A percentile compares a stretch with the other conserved stretches of the same genome.
These are phyloP conservation scores for Aureoboletus auriporus DNA, from an alignment of 768 basidiomycete species.

Conservation along the genomic window DNA sequence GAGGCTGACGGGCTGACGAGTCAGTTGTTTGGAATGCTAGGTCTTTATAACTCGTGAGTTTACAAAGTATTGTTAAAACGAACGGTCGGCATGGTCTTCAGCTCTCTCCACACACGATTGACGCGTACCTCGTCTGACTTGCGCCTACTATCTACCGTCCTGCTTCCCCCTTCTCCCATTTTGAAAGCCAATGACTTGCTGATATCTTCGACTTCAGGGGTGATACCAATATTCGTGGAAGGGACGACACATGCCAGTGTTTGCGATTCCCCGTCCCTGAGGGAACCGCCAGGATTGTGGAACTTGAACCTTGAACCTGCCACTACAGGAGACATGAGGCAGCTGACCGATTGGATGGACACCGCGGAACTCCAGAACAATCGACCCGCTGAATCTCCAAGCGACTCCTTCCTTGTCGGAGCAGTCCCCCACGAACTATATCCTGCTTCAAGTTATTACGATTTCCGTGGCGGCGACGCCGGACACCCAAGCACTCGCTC, in stretches of 20 bases:
- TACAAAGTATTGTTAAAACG: not conserved
- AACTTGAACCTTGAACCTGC: slow-evolving; percentile 3
- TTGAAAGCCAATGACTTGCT: slow-evolving; percentile 36
- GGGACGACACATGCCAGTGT: not conserved
- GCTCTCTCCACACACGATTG: slow-evolving; percentile 21
- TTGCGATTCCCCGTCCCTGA: slow-evolving; percentile 4
- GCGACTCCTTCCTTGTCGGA: not conserved
- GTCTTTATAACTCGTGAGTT: slow-evolving; percentile 1
- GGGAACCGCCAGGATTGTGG: slow-evolving; percentile 1
- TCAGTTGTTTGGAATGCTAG: slow-evolving; percentile 18
- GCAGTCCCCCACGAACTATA: not conserved
- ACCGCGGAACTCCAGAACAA: not conserved
- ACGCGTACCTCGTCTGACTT: slow-evolving; percentile 42
- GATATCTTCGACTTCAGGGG: slow-evolving; percentile 39
- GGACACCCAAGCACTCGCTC: not conserved
- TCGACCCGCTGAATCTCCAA: not conserved
- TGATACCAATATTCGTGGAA: slow-evolving; percentile 51
- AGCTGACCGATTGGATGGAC: not conserved
- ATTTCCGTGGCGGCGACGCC: not conserved
- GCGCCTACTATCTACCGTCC: slow-evolving; percentile 30
- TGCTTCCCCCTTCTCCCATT: slow-evolving; percentile 45
- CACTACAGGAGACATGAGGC: not conserved
- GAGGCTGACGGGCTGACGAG: slow-evolving; percentile 18
- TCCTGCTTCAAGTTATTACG: not conserved
- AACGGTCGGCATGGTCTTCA: slow-evolving; percentile 11